phyloP scores from a whole-genome alignment of 352 stramenopile species.

The Phytophthora quininea region DNA sequence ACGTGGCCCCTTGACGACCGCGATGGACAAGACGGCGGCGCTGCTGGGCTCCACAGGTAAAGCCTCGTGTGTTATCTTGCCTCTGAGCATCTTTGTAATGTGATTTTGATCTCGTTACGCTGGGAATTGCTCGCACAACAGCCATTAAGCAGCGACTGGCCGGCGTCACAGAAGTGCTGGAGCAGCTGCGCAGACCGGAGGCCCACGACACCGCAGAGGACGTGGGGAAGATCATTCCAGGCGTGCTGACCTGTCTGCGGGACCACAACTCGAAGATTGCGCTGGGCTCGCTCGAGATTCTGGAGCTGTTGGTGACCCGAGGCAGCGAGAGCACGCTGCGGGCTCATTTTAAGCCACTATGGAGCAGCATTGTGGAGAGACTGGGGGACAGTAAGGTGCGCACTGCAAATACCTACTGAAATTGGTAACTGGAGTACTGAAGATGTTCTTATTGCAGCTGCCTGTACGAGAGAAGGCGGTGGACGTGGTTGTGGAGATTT shows the following conservation, averaged over 20 bases:
- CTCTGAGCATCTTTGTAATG: background rate
- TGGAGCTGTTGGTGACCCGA: slow-evolving; percentile 56
- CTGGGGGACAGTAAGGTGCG: slow-evolving; percentile 79
- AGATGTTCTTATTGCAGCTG: slow-evolving; percentile 14
- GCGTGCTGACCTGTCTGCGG: slow-evolving; percentile 71
- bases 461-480: slow-evolving; percentile 76
- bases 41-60: slow-evolving; percentile 67
- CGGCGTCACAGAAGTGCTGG: slow-evolving; percentile 63
- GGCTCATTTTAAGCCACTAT: slow-evolving; percentile 67
- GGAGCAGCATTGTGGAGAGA: slow-evolving; percentile 69
- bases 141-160: slow-evolving; percentile 85
- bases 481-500: slow-evolving; percentile 69
- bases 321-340: slow-evolving; percentile 54
- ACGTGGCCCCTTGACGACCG: slow-evolving; percentile 1
- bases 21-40: slow-evolving; percentile 61
- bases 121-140: slow-evolving; percentile 17
- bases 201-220: slow-evolving; percentile 26
- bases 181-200: slow-evolving; percentile 41
- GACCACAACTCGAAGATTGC: slow-evolving; percentile 89
- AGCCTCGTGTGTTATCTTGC: background rate
- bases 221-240: slow-evolving; percentile 52
- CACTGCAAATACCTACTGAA: background rate
- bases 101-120: background rate
- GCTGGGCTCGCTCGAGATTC: slow-evolving; percentile 63
- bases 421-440: background rate